Conservation (phyloP, 495 filamentous ascomycete species). For the Penicillium cataractarum region DNA sequence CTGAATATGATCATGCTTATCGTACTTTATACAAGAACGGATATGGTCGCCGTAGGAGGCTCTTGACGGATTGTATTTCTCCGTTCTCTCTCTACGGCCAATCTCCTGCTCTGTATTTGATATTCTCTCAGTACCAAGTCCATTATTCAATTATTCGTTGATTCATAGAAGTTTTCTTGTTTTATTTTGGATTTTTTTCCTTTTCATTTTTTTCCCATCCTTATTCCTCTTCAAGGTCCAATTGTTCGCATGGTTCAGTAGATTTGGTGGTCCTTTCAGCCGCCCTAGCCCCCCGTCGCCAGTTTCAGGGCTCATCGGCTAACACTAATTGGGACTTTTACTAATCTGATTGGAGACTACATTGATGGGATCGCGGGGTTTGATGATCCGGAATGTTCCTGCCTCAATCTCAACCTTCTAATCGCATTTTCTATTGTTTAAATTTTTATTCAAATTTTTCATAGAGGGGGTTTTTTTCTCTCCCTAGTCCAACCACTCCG, state of each 20-base stretch:
- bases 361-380: slow-evolving; percentile 19
- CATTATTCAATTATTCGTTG: background rate
- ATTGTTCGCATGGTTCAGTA: background rate
- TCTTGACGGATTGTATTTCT: slow-evolving; percentile 4
- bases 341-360: background rate
- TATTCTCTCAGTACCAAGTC: background rate
- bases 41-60: slow-evolving; percentile 1
- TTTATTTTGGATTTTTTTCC: background rate
- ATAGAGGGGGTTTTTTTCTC: background rate
- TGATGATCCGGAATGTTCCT: background rate
- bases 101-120: background rate
- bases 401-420: background rate
- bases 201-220: background rate
- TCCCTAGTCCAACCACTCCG: slow-evolving; percentile 7
- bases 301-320: slow-evolving; percentile 22
- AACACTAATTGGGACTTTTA: slow-evolving; percentile 16
- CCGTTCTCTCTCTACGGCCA: background rate
- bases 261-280: background rate
- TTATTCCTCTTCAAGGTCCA: background rate
- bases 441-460: background rate
- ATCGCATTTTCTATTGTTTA: slow-evolving; percentile 3
- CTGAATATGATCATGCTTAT: background rate
- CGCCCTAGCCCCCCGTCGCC: slow-evolving; percentile 1
- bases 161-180: background rate
- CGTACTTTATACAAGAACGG: background rate